Conservation (phyloP, 371 early-diverging fungal genomes). For the Lichtheimia ornata region DNA sequence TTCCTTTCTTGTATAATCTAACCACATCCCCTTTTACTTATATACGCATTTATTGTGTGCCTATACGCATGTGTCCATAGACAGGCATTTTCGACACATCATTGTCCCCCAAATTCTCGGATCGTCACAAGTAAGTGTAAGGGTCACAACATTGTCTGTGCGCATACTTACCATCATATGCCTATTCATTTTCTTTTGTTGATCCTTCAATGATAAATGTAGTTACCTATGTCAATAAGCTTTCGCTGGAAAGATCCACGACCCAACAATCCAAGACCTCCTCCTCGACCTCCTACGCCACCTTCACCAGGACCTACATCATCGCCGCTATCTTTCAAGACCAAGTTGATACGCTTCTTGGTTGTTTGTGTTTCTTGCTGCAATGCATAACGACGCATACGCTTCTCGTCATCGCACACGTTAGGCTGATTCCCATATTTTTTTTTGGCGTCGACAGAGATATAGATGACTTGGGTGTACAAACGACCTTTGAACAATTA, state of each 20-base stretch:
- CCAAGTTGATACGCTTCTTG: not conserved
- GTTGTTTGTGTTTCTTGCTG: not conserved
- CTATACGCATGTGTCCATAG: not conserved
- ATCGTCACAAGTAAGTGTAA: not conserved
- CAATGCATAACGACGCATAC: not conserved
- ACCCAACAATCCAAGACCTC: not conserved
- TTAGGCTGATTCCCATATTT: not conserved
- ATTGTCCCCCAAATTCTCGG: slow-evolving; percentile 2
- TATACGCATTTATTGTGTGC: not conserved
- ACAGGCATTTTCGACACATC: not conserved
- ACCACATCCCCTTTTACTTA: not conserved
- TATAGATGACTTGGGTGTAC: too few relatives aligned
- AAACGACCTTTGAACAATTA: too few relatives aligned
- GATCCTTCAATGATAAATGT: not conserved
- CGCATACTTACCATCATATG: not conserved
- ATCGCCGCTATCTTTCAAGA: not conserved
- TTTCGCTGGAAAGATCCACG: slow-evolving; percentile 4
- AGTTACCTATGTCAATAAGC: not conserved
- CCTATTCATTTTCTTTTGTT: not conserved
- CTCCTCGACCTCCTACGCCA: not conserved
- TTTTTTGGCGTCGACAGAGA: not conserved
- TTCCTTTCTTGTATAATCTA: not conserved
- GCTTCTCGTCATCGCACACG: too few relatives aligned
- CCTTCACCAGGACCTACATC: not conserved
- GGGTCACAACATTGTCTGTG: slow-evolving; percentile 6